phyloP scores from a whole-genome alignment of 371 early-diverging fungal genomes.

The Apophysomyces elegans region DNA sequence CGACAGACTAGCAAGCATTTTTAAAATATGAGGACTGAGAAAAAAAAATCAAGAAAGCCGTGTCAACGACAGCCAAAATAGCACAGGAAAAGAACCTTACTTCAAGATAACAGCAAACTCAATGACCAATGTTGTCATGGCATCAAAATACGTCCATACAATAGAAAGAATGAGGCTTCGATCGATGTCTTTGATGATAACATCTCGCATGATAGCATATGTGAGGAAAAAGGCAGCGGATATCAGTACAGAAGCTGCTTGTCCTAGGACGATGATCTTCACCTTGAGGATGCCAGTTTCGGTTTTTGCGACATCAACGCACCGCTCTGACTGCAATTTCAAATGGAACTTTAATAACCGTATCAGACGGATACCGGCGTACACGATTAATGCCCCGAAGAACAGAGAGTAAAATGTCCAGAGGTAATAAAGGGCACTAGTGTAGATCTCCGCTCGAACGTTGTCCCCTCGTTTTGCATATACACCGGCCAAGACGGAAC shows the following conservation, averaged over 20 bases:
- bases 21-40: conserved; percentile 23
- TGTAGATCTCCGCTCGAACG: conserved; percentile 24
- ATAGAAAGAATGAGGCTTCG: conserved; percentile 28
- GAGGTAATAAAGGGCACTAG: conserved; percentile 28
- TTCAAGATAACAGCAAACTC: conserved; percentile 35
- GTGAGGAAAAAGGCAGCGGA: conserved; percentile 31
- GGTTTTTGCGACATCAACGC: conserved; percentile 27
- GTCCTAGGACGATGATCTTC: conserved; percentile 20
- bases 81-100: conserved; percentile 17
- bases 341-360: conserved; percentile 23
- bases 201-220: conserved; percentile 28
- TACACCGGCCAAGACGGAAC: conserved; percentile 28
- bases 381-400: conserved; percentile 16
- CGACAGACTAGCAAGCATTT: conserved; percentile 14
- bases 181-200: conserved; percentile 13
- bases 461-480: conserved; percentile 30
- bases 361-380: conserved; percentile 25
- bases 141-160: conserved; percentile 34
- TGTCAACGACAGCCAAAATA: not conserved
- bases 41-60: not conserved
- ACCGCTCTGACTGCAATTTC: conserved; percentile 23
- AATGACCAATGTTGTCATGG: conserved; percentile 32
- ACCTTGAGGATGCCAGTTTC: conserved; percentile 37
- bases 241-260: conserved; percentile 25
- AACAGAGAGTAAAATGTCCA: conserved; percentile 23